Evolutionary conservation across 1,284 basidiomycete genomes (phyloP), one percentile per base, ranked within the genome.

Genomic region (Irpex sp.): DNA sequence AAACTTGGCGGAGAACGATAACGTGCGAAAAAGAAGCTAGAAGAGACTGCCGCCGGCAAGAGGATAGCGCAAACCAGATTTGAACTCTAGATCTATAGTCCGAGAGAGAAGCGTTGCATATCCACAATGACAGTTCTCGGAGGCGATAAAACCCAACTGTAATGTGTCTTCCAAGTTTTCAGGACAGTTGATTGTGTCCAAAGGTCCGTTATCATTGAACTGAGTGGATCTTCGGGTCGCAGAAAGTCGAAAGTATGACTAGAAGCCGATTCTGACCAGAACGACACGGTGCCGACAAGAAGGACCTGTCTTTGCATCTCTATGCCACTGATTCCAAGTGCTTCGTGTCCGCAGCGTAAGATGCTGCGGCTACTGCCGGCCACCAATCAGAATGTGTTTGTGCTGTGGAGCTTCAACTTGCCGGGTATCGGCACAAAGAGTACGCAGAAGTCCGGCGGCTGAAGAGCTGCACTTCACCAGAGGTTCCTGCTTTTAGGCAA

Each of bases 21-120:
- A 62, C 61, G 64, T 65, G 64, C 61, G 61, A 65, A 61, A 57
- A 52, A 11, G 64, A 62, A 65, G 61, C 47, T 7, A 11, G 11
- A 49, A 52, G 49, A 44, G 11, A 17, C 54, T 26, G 57, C 64
- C 64, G 64, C 61, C 64, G 64, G 64, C 58, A 65, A 60, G 19
- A 37, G 59, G 19, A 55, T 19, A 59, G 51, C 11, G 21, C 48
- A 51, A 57, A 47, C 21, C 19, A 65, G 64, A 65, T 65, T 61
- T 58, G 37, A 60, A 62, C 61, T 58, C 37, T 60, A 62, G 64
- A 65, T 65, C 61, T n/a, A 17, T 6, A 9, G 36, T 51, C 31
- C 19, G 37, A 58, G 26, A 31, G 34, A 44, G 56, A 34, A 60
- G 37, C n/a, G 40, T 19, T n/a, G 58, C 37, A 65, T 65, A 26